Conservation (phyloP, 192 early-diverging fungal genomes). For the Phlyctochytrium bullatum region DNA sequence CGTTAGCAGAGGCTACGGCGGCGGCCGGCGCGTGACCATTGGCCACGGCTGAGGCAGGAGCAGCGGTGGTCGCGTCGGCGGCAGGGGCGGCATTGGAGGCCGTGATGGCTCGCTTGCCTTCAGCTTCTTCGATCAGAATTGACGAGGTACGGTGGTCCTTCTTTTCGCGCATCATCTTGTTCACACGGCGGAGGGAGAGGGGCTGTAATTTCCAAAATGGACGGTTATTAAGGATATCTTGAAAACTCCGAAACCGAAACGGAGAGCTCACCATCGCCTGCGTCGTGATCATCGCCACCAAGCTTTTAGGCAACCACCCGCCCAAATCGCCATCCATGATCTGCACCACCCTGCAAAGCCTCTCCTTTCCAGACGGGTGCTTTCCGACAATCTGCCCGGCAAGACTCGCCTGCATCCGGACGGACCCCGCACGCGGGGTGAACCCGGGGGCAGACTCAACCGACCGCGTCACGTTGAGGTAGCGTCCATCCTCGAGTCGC, state of each 20-base stretch:
- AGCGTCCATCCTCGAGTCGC: constrained; percentile 15
- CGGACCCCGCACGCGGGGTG: constrained; percentile 14
- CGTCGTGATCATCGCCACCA: constrained; percentile 39
- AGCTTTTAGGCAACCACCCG: constrained; percentile 38
- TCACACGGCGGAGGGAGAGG: constrained; percentile 18
- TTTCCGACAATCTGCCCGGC: constrained; percentile 40
- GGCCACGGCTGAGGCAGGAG: background rate
- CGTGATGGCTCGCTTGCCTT: background rate
- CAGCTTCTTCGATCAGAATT: background rate
- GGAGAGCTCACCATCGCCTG: constrained; percentile 34
- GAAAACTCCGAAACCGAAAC: background rate
- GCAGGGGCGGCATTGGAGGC: background rate
- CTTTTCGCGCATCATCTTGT: constrained; percentile 28
- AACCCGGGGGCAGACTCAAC: constrained; percentile 34
- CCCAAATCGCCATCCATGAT: constrained; percentile 47
- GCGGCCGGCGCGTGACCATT: background rate
- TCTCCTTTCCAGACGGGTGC: constrained; percentile 18
- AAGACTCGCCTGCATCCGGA: constrained; percentile 38
- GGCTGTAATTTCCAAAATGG: background rate
- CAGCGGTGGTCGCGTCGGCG: background rate
- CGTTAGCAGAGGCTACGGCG: background rate
- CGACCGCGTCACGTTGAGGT: constrained; percentile 42
- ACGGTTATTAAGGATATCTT: background rate
- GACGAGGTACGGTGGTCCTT: constrained; percentile 10
- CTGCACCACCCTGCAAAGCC: constrained; percentile 38